A percentile compares a stretch with the other conserved stretches of the same genome.
phyloP scores from a whole-genome alignment of 345 rosid species.

The Populus davidiana region DNA sequence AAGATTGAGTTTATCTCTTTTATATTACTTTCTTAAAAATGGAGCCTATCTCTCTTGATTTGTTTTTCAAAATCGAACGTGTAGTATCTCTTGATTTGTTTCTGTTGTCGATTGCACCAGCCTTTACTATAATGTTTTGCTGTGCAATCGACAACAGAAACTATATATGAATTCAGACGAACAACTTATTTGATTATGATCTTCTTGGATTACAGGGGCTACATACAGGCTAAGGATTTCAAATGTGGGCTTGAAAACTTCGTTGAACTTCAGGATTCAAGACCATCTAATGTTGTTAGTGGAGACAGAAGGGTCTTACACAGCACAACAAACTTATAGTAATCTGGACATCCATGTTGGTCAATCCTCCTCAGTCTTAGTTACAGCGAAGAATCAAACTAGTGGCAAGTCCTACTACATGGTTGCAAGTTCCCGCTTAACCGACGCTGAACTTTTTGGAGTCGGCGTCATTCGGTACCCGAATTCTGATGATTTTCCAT shows the following conservation, averaged over 20 bases:
- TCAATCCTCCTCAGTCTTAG: slow-evolving; percentile 36
- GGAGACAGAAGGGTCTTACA: slow-evolving; percentile 48
- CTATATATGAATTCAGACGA: no score
- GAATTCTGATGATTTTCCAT: slow-evolving; percentile 19
- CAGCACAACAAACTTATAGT: slow-evolving; percentile 21
- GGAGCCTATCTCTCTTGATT: no score
- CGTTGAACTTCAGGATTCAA: slow-evolving; percentile 37
- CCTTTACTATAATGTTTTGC: no score
- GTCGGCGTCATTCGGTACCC: slow-evolving; percentile 35
- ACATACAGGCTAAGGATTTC: slow-evolving; percentile 38
- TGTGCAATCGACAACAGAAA: no score
- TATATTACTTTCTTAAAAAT: no score
- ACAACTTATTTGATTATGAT: no score
- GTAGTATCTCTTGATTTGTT: no score
- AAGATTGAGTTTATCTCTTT: no score
- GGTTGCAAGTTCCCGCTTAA: slow-evolving; percentile 44
- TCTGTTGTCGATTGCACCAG: no score
- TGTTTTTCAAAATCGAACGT: no score
- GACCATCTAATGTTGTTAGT: slow-evolving; percentile 35
- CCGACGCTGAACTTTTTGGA: slow-evolving; percentile 24
- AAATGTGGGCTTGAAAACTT: slow-evolving; percentile 30
- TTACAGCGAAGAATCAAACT: slow-evolving; percentile 30
- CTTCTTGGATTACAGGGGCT: slow-evolving; percentile 15
- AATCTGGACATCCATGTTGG: slow-evolving; percentile 44
- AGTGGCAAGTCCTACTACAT: slow-evolving; percentile 31